Evolutionary conservation across 2,329 filamentous ascomycete species (phyloP), one percentile per base, ranked within the genome.

Genomic region (Trichoderma endophyticum): DNA sequence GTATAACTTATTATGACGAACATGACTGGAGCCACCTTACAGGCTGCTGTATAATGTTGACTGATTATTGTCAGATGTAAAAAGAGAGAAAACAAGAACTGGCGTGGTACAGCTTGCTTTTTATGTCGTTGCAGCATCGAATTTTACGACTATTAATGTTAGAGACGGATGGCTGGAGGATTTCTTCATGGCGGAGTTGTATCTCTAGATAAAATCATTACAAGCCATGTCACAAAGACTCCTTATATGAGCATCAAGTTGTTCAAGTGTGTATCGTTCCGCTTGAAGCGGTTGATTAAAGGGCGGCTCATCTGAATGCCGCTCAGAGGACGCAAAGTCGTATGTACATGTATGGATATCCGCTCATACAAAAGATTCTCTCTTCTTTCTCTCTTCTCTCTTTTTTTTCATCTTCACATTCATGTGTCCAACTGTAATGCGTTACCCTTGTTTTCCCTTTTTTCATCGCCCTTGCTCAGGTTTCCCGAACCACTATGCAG

Each of bases 401-500:
- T 18, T 24, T 15, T 24, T 30, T 39, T 61, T 68, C 56, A 54
- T 71, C 43, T 51, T 65, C 71, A 62, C 71, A 69, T 73, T 71
- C 72, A 71, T 73, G 30, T 59, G 72, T 72, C 61, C 67, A 73
- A 62, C 54, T 73, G 66, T 61, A 26, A 43, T 54, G 54, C n/a
- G 56, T 70, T 28, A 51, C 39, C 67, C 57, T 36, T 62, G 9
- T n/a, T n/a, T 3, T 18, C 51, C 34, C 15, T 43, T 48, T 14
- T 57, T 43, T 61, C 69, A 51, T 18, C 39, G 14, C 30, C 51
- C 57, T 36, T 59, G 39, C 34, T 67, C 64, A 48, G 43, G 67
- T 67, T 43, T 36, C 60, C 48, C 18, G 34, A 61, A 69, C 56
- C 77, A 75, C 76, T 78, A 79, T 80, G 77, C 77, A 75, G 15